Conservation (phyloP, 208 protist species). For the Crithidia mellificae region DNA sequence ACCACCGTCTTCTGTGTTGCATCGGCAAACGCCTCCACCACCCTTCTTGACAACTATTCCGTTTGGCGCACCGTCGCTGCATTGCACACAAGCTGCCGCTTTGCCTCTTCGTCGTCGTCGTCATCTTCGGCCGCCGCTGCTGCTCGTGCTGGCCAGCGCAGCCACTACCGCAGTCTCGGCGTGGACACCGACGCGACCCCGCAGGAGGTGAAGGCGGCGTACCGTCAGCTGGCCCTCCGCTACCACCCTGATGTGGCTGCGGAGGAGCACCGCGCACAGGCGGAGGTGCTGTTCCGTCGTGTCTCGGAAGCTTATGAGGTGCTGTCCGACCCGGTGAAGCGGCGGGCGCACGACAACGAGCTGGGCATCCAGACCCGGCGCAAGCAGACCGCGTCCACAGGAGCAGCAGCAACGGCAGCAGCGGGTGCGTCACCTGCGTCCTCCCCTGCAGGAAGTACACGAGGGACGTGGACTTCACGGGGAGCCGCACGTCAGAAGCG, state of each 20-base stretch:
- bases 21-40: not conserved
- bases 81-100: conserved; percentile 15
- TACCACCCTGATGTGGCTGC: conserved; percentile 86
- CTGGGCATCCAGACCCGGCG: conserved; percentile 50
- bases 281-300: conserved; percentile 76
- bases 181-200: conserved; percentile 66
- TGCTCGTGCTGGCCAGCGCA: conserved; percentile 23
- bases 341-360: conserved; percentile 91
- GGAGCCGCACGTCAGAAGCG: not conserved
- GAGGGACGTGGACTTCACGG: too few species aligned
- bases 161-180: conserved; percentile 68
- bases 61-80: conserved; percentile 4
- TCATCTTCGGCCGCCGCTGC: conserved; percentile 17
- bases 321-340: conserved; percentile 91
- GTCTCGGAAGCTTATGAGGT: conserved; percentile 97
- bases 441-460: not conserved
- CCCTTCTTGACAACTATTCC: not conserved
- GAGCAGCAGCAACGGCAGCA: not conserved
- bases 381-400: conserved; percentile 19
- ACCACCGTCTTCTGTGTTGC: not conserved
- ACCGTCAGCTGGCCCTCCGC: conserved; percentile 72
- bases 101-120: conserved; percentile 27
- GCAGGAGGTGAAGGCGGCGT: conserved; percentile 89
- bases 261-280: conserved; percentile 53
- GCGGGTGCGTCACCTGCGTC: not conserved